Evolutionary conservation across 805 yeast genomes (phyloP).

Genomic region (Candida boidinii): DNA sequence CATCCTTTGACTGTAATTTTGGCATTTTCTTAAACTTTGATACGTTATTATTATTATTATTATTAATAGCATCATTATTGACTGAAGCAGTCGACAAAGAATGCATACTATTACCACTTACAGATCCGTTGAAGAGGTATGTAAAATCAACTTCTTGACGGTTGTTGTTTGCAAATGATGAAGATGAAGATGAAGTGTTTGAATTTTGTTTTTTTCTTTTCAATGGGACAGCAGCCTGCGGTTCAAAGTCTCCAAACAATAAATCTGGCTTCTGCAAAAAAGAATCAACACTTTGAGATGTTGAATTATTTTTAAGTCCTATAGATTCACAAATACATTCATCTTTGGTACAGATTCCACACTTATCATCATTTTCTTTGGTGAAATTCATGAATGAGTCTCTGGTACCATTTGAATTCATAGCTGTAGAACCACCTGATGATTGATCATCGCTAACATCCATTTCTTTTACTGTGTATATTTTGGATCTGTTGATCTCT

Average conservation of each 20-base stretch:
- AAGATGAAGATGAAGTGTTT: too few species aligned
- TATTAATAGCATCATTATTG: too few species aligned
- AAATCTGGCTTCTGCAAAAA: not conserved
- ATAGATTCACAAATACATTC: constrained; percentile 57
- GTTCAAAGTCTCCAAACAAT: constrained; percentile 34
- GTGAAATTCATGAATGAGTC: too few species aligned
- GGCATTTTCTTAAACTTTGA: constrained; percentile 21
- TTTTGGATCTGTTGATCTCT: too few species aligned
- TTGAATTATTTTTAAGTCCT: constrained; percentile 28
- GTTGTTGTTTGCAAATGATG: constrained; percentile 5
- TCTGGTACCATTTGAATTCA: not conserved
- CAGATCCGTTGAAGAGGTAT: constrained; percentile 27
- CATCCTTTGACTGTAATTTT: constrained; percentile 10
- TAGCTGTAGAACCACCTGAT: not conserved
- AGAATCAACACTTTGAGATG: constrained; percentile 4
- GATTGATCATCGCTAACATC: not conserved
- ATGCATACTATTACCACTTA: too few species aligned
- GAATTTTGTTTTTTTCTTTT: constrained; percentile 27
- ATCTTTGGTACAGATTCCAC: constrained; percentile 64
- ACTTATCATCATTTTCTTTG: constrained; percentile 22
- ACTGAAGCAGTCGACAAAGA: too few species aligned
- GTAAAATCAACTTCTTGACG: constrained; percentile 53
- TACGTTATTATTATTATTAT: constrained; percentile 21
- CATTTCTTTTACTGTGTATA: too few species aligned
- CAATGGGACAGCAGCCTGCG: constrained; percentile 62